These are phyloP conservation scores for Daucus carota DNA, from an alignment of 129 eudicot species.

Conservation along the genomic window DH1_v3.0 NC_030381.2:26990001-26990500, in stretches of 20 bases:
- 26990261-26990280: not conserved
- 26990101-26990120: no score
- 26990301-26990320: slow-evolving; percentile 84
- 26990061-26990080: no score
- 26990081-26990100: no score
- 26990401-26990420: slow-evolving; percentile 81
- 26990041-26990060: no score
- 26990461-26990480: slow-evolving; percentile 38
- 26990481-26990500: not conserved
- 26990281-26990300: slow-evolving; percentile 94
- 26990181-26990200: not conserved
- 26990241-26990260: not conserved
- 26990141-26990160: no score
- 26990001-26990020: no score
- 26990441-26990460: slow-evolving; percentile 53
- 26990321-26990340: slow-evolving; percentile 75
- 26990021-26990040: no score
- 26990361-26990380: slow-evolving; percentile 46
- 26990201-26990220: not conserved
- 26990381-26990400: slow-evolving; percentile 49
- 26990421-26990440: slow-evolving; percentile 58
- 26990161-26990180: no score
- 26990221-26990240: not conserved
- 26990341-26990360: slow-evolving; percentile 54
- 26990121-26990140: no score